Conservation (phyloP, 495 filamentous ascomycete genomes). For the Aspergillus coremiiformis region DNA sequence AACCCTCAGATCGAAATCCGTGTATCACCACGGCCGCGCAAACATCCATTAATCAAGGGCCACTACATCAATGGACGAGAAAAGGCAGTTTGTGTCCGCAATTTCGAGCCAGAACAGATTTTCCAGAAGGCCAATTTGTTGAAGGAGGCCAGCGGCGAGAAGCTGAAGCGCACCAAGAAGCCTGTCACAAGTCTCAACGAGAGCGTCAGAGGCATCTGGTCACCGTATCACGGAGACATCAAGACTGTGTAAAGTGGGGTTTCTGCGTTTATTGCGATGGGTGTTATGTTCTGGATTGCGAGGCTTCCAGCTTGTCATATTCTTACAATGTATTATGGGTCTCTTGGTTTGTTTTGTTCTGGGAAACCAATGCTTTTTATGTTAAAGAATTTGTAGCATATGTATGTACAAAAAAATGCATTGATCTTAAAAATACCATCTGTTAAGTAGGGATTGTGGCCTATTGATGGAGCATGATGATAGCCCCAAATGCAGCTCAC, state of each 20-base stretch:
- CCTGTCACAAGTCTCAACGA: conserved; percentile 80
- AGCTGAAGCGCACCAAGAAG: conserved; percentile 70
- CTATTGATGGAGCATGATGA: not conserved
- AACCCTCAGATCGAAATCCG: conserved; percentile 89
- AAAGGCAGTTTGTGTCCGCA: conserved; percentile 82
- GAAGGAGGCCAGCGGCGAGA: conserved; percentile 79
- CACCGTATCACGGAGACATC: conserved; percentile 72
- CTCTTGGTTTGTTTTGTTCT: conserved; percentile 12
- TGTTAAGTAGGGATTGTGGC: not conserved
- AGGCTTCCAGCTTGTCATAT: conserved; percentile 16
- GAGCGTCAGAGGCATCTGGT: conserved; percentile 92
- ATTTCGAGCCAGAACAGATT: conserved; percentile 73
- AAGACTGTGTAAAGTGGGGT: conserved; percentile 29
- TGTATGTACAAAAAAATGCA: conserved; percentile 18
- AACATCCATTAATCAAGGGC: conserved; percentile 81
- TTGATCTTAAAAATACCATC: conserved; percentile 1
- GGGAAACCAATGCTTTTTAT: conserved; percentile 8
- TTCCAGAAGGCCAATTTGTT: conserved; percentile 73
- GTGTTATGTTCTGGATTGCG: conserved; percentile 18
- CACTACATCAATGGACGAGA: conserved; percentile 85
- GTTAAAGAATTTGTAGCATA: conserved; percentile 15
- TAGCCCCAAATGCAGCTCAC: not conserved
- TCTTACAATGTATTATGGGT: conserved; percentile 30
- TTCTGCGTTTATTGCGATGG: conserved; percentile 12
- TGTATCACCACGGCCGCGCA: conserved; percentile 77